Base-by-base conservation (phyloP, 108 stramenopile genomes). In the Cylindrotheca closterium region DNA sequence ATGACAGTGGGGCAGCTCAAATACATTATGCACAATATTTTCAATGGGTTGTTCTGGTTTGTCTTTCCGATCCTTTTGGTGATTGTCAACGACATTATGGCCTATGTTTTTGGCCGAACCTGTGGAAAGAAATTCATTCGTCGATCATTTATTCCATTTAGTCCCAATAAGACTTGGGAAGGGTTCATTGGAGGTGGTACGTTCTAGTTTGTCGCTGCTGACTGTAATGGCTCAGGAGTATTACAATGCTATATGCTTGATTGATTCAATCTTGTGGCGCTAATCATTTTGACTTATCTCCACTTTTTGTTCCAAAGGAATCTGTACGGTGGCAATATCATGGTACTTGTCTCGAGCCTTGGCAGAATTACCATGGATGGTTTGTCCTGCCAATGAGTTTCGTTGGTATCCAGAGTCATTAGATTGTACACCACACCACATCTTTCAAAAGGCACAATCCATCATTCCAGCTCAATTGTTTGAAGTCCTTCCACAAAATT, bases 151-250 rank as follows among this genome's bases (percentile, higher is more conserved):
- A 89, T 97, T 54, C 62, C 65, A 52, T 78, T 98, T 42, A 84
- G 81, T 25, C 97, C 97, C 47, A 96, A 97, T 60, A 97, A 99
- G 77, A 99, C 99, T 7, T 98, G 97, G 98, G 99, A 99, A 67
- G 91, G 85, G 0, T 74, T 74, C 32, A 74, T 74, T 48, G 73
- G 73, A 25, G 57, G 42, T 22, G 50, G 53, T 27, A 34, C 15
- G 25, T 3, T n/a, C n/a, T n/a, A n/a, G n/a, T n/a, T n/a, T 46
- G 32, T 22, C 2, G 4, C 27, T 26, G 54, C 29, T 8, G 51
- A 52, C 12, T 5, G 24, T 15, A 23, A 21, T 17, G 1, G 56
- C 10, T 17, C 18, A 23, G 15, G 51, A 0, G 19, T 22, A 12
- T 0, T 10, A 52, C 19, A 0, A 0, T 19, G 0, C 24, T 10